Evolutionary conservation across 1,284 basidiomycete species (phyloP).

Genomic region (Megacollybia platyphylla): DNA sequence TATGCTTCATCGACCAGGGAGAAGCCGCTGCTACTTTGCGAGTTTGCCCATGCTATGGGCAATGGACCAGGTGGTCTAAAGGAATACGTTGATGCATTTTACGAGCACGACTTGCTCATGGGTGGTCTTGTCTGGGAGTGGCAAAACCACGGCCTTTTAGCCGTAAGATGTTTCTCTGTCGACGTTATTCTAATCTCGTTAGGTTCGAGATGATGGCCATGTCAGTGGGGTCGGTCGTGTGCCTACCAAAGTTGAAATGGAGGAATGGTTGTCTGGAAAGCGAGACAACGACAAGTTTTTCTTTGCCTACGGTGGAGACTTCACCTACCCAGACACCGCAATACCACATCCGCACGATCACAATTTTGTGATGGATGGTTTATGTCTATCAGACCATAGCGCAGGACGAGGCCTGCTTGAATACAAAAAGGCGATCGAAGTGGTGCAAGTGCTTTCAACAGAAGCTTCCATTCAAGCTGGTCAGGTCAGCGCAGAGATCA

Average conservation of each 20-base stretch:
- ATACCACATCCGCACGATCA: conserved; percentile 3
- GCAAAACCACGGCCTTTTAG: conserved; percentile 6
- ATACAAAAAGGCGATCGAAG: conserved; percentile 7
- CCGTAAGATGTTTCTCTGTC: not conserved
- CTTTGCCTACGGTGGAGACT: conserved; percentile 7
- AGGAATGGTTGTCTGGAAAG: not conserved
- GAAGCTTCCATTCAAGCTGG: not conserved
- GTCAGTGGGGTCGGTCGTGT: not conserved
- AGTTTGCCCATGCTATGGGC: conserved; percentile 7
- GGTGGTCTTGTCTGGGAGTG: conserved; percentile 8
- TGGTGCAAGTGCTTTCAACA: conserved; percentile 3
- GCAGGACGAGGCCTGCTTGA: conserved; percentile 5
- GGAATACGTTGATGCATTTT: conserved; percentile 8
- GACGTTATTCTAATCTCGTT: not conserved
- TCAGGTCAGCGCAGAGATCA: conserved; percentile 4
- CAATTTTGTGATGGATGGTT: conserved; percentile 8
- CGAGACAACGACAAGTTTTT: conserved; percentile 3
- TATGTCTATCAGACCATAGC: conserved; percentile 5
- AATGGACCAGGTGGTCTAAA: conserved; percentile 7
- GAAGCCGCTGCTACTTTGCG: conserved; percentile 7
- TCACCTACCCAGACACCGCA: conserved; percentile 1
- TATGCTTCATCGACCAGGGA: conserved; percentile 3
- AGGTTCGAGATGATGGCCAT: too few species aligned
- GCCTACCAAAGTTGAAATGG: not conserved
- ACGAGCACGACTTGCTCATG: conserved; percentile 6